A percentile compares a stretch with the other conserved stretches of the same genome.
These are phyloP conservation scores for Cucumis sativus DNA, from an alignment of 306 rosid species.

Conservation along the genomic window Cucumber_9930_V3 NC_026660.2:7019001-7019500, in stretches of 20 bases:
- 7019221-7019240: too few relatives aligned
- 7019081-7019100: background rate
- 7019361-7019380: background rate
- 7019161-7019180: background rate
- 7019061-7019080: background rate
- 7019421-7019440: background rate
- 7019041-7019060: background rate
- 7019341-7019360: background rate
- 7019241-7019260: too few relatives aligned
- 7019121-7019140: background rate
- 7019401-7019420: background rate
- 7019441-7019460: background rate
- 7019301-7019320: too few relatives aligned
- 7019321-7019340: too few relatives aligned
- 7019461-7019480: background rate
- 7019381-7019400: background rate
- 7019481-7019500: background rate
- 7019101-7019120: background rate
- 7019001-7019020: slow-evolving; percentile 98
- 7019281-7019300: too few relatives aligned
- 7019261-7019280: too few relatives aligned
- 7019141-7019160: background rate
- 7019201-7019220: too few relatives aligned
- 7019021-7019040: slow-evolving; percentile 47
- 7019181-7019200: background rate